Conservation (phyloP, 306 rosid species). For the Castanopsis chinensis region DNA sequence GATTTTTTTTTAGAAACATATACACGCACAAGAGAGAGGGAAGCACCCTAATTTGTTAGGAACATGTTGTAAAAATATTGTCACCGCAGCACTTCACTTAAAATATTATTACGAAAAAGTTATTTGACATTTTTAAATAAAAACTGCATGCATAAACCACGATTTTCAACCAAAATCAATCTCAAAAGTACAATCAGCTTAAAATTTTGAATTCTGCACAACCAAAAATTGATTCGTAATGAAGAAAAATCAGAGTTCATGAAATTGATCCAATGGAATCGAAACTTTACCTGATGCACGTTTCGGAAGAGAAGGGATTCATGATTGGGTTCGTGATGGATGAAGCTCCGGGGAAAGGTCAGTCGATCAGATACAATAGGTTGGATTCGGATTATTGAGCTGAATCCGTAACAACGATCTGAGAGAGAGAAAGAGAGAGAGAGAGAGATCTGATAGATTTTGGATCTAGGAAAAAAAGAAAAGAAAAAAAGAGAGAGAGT, state of each 20-base stretch:
- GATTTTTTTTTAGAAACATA: too few species aligned
- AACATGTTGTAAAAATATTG: too few species aligned
- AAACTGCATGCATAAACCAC: neutral
- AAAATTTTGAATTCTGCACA: too few species aligned
- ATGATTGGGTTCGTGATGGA: slow-evolving; percentile 48
- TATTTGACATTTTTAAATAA: too few species aligned
- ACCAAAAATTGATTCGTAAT: too few species aligned
- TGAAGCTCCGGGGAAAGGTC: slow-evolving; percentile 37
- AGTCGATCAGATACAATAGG: slow-evolving; percentile 42
- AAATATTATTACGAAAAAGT: too few species aligned
- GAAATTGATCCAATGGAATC: slow-evolving; percentile 32
- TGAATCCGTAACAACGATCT: slow-evolving; percentile 32
- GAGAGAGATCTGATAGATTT: slow-evolving; percentile 22
- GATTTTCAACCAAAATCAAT: neutral
- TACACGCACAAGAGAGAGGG: too few species aligned
- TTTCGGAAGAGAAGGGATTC: slow-evolving; percentile 97
- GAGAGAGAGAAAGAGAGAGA: neutral
- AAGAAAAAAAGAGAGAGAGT: slow-evolving; percentile 14
- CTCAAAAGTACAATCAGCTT: neutral
- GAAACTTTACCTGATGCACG: slow-evolving; percentile 78
- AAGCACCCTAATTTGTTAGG: too few species aligned
- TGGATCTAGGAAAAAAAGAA: slow-evolving; percentile 1
- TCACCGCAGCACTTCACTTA: too few species aligned
- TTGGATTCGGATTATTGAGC: slow-evolving; percentile 6
- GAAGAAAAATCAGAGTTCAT: neutral